Evolutionary conservation across 129 eudicot species (phyloP), one percentile per base, ranked within the genome.

Genomic region (Arctium lappa): DNA sequence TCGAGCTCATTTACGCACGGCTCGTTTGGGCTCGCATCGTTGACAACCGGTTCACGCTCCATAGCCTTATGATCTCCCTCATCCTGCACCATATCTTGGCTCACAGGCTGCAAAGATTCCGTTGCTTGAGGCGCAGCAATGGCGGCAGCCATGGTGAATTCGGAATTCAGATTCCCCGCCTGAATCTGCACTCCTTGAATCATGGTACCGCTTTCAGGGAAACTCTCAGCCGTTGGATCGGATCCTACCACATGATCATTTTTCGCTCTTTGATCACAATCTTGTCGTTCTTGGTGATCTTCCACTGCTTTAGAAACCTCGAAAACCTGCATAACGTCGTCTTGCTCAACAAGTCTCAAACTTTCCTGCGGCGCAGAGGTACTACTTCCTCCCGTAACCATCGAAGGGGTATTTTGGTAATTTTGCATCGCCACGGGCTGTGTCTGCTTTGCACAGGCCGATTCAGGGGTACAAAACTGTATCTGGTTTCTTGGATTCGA

Each of bases 271-370:
- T 40, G 83, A 84, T 84, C 80, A 66, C 80, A 79, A 63, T 46
- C 80, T 66, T 72, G 79, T 13, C 85, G 50, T 73, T 77, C 88
- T 60, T 60, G 68, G 8, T 60, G 68, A 60, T 18, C 68, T 77
- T 76, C 84, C 32, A 80, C 70, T 2, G 69, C 13, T 69, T 81
- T 87, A 36, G 89, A 79, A 31, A 82, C 85, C 80, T 92, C 92
- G 78, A 81, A 87, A 11, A 85, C 92, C 80, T 87, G 91, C 94
- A 90, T 87, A 6, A 89, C 82, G 18, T 90, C 92, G 56, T 92
- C 90, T 76, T 90, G 90, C 74, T 92, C 91, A 36, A 90, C 91
- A 87, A 92, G 79, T 84, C 87, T 87, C 68, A 87, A 85, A 84
- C 81, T 87, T 74, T 86, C 86, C 22, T 68, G 80, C 62, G 83